Base-by-base conservation (phyloP, 164 flowering plant species). In the Macadamia integrifolia region DNA sequence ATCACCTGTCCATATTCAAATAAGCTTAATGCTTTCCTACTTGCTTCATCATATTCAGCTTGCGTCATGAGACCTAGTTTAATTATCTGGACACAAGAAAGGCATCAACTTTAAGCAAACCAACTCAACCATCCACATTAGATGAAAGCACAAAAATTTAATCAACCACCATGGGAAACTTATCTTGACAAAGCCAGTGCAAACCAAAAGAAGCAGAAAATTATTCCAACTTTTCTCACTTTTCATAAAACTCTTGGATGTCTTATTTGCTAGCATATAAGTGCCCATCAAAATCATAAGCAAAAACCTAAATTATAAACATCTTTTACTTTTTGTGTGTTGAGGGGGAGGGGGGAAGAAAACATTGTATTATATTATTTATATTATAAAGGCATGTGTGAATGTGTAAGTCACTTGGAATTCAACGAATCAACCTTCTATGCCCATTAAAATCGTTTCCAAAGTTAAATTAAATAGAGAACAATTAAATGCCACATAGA, bases 1-100 rank as follows among this genome's bases (percentile, higher is more conserved):
- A 3, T 65, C 66, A 94, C 97, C 93, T 94, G 98, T 15, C 99
- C 98, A 77, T 81, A 94, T 74, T 90, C 90, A 76, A 94, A 94
- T 66, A 94, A 83, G 64, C 85, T 85, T 70, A 92, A 76, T 48
- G 98, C 98, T 75, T 88, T 91, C 46, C 70, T 76, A 72, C 92
- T 88, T 55, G 83, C 93, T 90, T 92, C 98, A 61, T 87, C 92
- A 75, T 73, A 90, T 50, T 94, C 99, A 66, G 81, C 92, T 78
- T 73, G 79, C 55, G 89, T 88, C 99, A 94, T 94, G 68, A 94
- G 78, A 49, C 98, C 97, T 13, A 73, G 76, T 70, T 81, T 65
- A 58, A 94, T 60, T 58, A 94, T 90, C 98, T 94, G 87, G 14
- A 73, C 66, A 80, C 43, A 8, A 69, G 62, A 78, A 66, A 66